Evolutionary conservation across 352 stramenopile genomes (phyloP), one percentile per base, ranked within the genome.

Genomic region (Phytophthora macrochlamydospora): DNA sequence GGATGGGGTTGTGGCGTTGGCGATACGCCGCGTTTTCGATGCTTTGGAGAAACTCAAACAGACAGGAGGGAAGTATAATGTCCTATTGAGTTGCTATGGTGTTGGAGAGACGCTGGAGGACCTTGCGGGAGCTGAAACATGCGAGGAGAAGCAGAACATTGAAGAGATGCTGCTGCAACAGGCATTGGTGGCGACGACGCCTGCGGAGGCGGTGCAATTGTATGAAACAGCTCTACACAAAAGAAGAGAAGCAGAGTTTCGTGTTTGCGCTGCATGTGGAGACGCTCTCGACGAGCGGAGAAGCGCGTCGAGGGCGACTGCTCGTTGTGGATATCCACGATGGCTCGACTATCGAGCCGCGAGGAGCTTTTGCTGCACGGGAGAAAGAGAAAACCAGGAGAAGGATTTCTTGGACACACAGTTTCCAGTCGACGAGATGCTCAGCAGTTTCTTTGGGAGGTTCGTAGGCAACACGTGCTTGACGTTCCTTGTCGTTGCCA

Each of bases 401-500:
- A 49, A 49, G 7, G 62, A 75, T 48, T 89, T 89, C 53, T 65
- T 73, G n/a, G 81, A 92, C 42, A 85, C 84, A 2, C 80, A 89
- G 45, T 86, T 91, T 42, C 69, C 74, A 4, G 63, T 90, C n/a
- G 65, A 87, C 37, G 44, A 63, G 7, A 37, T 42, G 8, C 51
- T 91, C 28, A 89, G 66, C 52, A 37, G 64, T n/a, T 68, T 51
- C 28, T 89, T 87, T 53, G 79, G 84, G 9, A 9, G 24, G 9
- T 87, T 80, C 28, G 45, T 93, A 33, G 81, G 83, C 3, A 79
- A 83, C 57, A 56, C 65, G 4, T 77, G 71, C 31, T 35, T 67
- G 1, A 90, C 84, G 0, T 92, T 80, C 46, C 37, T 91, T 7
- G 28, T 94, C 13, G 73, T 94, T 37, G 51, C 72, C 6, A 91